Evolutionary conservation across 225 moss, liverwort and hornwort genomes (phyloP).

Genomic region (Polytrichum commune): DNA sequence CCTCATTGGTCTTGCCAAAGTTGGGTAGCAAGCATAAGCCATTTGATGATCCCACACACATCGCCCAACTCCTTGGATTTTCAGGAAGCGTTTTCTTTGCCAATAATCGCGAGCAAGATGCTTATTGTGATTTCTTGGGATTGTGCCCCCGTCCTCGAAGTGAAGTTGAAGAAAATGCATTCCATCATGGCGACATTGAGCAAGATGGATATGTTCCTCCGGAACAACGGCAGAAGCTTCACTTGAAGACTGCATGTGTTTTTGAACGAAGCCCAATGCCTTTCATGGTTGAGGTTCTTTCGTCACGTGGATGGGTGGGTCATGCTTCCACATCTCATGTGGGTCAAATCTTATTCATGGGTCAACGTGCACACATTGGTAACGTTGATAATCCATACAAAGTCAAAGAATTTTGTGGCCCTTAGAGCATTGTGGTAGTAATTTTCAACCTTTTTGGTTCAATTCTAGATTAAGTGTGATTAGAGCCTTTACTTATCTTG

Average conservation of each 20-base stretch:
- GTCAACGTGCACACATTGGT: background rate
- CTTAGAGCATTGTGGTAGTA: too few species aligned
- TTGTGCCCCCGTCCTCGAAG: slow-evolving; percentile 21
- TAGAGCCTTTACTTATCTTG: too few species aligned
- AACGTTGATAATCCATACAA: background rate
- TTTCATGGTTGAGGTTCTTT: slow-evolving; percentile 8
- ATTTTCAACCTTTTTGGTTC: too few species aligned
- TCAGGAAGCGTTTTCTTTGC: slow-evolving; percentile 29
- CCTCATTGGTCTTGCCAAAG: slow-evolving; percentile 5
- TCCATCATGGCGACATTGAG: slow-evolving; percentile 17
- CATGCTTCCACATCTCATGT: slow-evolving; percentile 12
- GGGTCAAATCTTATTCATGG: slow-evolving; percentile 9
- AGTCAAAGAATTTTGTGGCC: too few species aligned
- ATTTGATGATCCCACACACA: background rate
- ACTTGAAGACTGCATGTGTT: background rate
- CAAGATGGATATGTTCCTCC: slow-evolving; percentile 25
- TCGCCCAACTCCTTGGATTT: slow-evolving; percentile 25
- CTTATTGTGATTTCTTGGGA: slow-evolving; percentile 22
- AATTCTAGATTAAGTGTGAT: too few species aligned
- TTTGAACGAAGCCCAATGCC: slow-evolving; percentile 8
- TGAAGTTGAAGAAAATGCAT: slow-evolving; percentile 15
- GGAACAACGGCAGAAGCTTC: background rate
- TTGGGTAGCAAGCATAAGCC: background rate
- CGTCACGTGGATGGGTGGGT: slow-evolving; percentile 10
- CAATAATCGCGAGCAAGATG: slow-evolving; percentile 9